Evolutionary conservation across 2,329 filamentous ascomycete species (phyloP).

Genomic region (Aspergillus sp.): DNA sequence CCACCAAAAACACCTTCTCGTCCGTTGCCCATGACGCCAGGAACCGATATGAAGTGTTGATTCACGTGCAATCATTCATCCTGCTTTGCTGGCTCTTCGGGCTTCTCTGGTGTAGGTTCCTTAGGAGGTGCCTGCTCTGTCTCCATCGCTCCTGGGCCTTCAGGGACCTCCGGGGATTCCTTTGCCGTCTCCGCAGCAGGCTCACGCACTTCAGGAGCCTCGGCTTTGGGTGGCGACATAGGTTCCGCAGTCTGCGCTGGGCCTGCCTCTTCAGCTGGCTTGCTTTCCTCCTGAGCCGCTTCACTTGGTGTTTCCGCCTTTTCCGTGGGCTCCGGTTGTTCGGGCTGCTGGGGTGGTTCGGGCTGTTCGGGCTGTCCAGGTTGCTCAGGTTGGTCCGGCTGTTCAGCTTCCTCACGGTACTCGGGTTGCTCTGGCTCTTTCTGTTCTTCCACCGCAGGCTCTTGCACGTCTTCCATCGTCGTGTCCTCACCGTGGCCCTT

Average conservation of each 20-base stretch:
- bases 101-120: constrained; percentile 18
- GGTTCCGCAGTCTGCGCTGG: constrained; percentile 7
- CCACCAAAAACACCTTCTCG: constrained; percentile 28
- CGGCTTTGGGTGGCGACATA: constrained; percentile 7
- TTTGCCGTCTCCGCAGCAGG: constrained; percentile 8
- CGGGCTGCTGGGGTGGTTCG: constrained; percentile 7
- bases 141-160: constrained; percentile 6
- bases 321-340: constrained; percentile 10
- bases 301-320: constrained; percentile 6
- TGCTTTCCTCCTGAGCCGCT: constrained; percentile 7
- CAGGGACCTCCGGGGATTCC: constrained; percentile 6
- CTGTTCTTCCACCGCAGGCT: constrained; percentile 12
- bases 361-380: constrained; percentile 9
- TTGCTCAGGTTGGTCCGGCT: constrained; percentile 4
- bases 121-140: constrained; percentile 18
- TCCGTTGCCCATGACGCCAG: constrained; percentile 27
- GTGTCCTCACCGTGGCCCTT: constrained; percentile 26
- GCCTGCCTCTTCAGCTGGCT: constrained; percentile 12
- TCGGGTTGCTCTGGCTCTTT: constrained; percentile 8
- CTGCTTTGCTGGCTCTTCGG: constrained; percentile 24
- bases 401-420: constrained; percentile 8
- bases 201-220: constrained; percentile 7
- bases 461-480: constrained; percentile 30
- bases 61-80: constrained; percentile 18
- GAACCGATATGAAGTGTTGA: constrained; percentile 17